Evolutionary conservation across 2,329 filamentous ascomycete genomes (phyloP).

Genomic region (Neospermospora avenae): DNA sequence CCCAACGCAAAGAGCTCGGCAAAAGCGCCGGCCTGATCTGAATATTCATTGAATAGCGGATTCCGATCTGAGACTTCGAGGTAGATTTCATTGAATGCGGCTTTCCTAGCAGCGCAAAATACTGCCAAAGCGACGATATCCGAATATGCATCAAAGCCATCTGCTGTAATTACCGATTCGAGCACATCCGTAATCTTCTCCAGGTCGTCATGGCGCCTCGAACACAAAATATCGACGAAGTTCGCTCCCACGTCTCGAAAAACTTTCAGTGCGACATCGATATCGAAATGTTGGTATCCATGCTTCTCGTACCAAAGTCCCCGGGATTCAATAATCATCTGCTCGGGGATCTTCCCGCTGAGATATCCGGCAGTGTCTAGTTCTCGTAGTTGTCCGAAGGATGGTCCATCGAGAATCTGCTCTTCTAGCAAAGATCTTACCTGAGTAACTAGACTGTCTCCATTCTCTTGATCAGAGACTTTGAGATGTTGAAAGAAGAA

Average conservation of each 20-base stretch:
- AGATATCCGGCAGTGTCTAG: conserved; percentile 7
- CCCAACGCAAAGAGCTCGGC: conserved; percentile 5
- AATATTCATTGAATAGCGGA: conserved; percentile 8
- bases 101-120: conserved; percentile 5
- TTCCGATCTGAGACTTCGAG: conserved; percentile 7
- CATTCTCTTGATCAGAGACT: background rate
- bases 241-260: conserved; percentile 1
- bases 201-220: conserved; percentile 4
- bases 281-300: conserved; percentile 7
- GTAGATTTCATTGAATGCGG: conserved; percentile 8
- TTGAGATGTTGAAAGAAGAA: conserved; percentile 6
- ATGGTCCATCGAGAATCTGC: conserved; percentile 9
- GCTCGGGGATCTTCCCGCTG: conserved; percentile 6
- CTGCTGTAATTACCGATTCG: background rate
- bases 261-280: conserved; percentile 1
- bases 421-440: conserved; percentile 1
- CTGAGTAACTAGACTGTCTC: background rate
- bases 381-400: conserved; percentile 2
- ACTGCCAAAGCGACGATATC: conserved; percentile 6
- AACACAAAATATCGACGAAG: conserved; percentile 4
- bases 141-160: conserved; percentile 5
- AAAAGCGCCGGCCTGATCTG: conserved; percentile 7
- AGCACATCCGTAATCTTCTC: conserved; percentile 7
- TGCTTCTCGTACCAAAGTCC: conserved; percentile 10
- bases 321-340: conserved; percentile 7